Percentiles rank a stretch among this genome's conserved stretches.
Evolutionary conservation across 139 green algal genomes (phyloP).

Genomic region (Zygnema circumcarinatum): DNA sequence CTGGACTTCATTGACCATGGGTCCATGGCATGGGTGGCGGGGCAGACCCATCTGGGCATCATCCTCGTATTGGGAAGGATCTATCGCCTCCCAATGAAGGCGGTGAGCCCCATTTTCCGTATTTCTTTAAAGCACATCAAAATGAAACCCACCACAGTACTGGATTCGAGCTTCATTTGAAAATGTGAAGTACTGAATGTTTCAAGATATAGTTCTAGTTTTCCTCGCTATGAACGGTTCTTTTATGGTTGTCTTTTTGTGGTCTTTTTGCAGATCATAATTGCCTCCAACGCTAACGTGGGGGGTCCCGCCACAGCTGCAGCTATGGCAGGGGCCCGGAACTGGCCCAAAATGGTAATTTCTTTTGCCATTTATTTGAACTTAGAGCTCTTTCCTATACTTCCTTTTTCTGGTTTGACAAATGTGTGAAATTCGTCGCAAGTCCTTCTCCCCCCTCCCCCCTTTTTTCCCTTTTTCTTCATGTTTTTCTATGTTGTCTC

Average conservation of each 20-base stretch:
- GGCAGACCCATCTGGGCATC: background rate
- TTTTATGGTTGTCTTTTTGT: too few species aligned
- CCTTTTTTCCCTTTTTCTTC: too few species aligned
- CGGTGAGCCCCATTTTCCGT: too few species aligned
- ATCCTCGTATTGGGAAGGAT: background rate
- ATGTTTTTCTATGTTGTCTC: too few species aligned
- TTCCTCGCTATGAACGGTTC: background rate
- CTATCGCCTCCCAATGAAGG: background rate
- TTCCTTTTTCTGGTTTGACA: too few species aligned
- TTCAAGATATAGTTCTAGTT: background rate
- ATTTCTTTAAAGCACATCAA: too few species aligned
- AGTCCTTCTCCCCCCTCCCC: too few species aligned
- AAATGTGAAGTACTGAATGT: background rate
- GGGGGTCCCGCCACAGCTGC: constrained; percentile 82
- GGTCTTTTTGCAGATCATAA: constrained; percentile 23
- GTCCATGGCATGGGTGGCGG: background rate
- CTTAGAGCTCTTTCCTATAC: too few species aligned
- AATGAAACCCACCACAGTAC: background rate
- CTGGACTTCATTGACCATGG: background rate
- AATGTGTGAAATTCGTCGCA: too few species aligned
- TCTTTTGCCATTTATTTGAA: background rate
- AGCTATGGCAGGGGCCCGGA: constrained; percentile 87
- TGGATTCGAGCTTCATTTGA: background rate
- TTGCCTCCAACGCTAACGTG: constrained; percentile 91
- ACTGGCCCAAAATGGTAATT: constrained; percentile 73